Evolutionary conservation across 2,329 filamentous ascomycete genomes (phyloP).

Genomic region (Ophiostoma piceae): DNA sequence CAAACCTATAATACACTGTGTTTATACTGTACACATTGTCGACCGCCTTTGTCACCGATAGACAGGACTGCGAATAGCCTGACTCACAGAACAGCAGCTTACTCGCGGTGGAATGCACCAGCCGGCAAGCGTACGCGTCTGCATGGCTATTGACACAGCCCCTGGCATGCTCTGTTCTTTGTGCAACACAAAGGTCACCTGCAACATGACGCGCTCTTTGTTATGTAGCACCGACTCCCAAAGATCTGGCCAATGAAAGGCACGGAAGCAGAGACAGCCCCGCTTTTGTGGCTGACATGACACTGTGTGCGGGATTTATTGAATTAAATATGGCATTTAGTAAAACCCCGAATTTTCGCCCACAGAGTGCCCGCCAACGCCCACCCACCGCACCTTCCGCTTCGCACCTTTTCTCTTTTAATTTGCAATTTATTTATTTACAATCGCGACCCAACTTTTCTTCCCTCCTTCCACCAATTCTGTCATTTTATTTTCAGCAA

Average conservation of each 20-base stretch:
- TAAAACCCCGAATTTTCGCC: constrained; percentile 6
- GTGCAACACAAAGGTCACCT: neutral
- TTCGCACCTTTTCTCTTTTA: constrained; percentile 7
- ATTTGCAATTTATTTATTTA: constrained; percentile 17
- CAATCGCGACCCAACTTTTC: constrained; percentile 15
- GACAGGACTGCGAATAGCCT: neutral
- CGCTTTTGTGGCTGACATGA: constrained; percentile 5
- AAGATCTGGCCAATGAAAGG: neutral
- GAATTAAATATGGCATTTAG: neutral
- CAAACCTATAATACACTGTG: neutral
- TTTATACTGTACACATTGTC: neutral
- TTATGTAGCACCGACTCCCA: neutral
- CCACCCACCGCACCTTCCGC: neutral
- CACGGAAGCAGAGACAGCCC: neutral
- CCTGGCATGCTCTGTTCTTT: neutral
- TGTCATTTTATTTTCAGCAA: constrained; percentile 21
- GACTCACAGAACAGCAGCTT: neutral
- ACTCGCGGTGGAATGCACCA: neutral
- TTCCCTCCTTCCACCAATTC: constrained; percentile 18
- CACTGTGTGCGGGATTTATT: constrained; percentile 12
- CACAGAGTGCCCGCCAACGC: neutral
- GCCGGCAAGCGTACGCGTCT: neutral
- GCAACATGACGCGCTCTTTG: neutral
- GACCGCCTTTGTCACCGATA: no score
- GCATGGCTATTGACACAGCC: neutral